Evolutionary conservation across 225 moss, liverwort and hornwort genomes (phyloP).

Genomic region (Sphagnum tenellum): DNA sequence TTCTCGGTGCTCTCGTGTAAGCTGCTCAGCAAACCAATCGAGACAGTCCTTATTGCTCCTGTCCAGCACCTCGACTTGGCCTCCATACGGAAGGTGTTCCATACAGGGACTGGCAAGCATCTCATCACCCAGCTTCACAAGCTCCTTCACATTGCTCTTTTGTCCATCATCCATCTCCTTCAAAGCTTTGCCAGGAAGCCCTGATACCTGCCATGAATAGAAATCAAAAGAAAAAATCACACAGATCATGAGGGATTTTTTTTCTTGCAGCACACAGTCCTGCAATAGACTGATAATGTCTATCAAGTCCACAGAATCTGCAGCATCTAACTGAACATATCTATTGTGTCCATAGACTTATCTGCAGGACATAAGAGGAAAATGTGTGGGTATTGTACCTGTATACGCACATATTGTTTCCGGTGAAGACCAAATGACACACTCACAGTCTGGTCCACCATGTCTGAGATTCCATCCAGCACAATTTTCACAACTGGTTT

Average conservation of each 20-base stretch:
- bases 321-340: too few relatives aligned
- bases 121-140: slow-evolving; percentile 69
- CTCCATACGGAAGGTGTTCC: slow-evolving; percentile 87
- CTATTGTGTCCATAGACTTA: too few relatives aligned
- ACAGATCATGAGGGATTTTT: too few relatives aligned
- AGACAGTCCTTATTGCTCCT: slow-evolving; percentile 63
- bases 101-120: slow-evolving; percentile 51
- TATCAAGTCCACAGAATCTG: too few relatives aligned
- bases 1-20: slow-evolving; percentile 46
- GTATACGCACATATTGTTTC: slow-evolving; percentile 69
- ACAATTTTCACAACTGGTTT: slow-evolving; percentile 78
- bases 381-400: slow-evolving; percentile 24
- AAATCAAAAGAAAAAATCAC: too few relatives aligned
- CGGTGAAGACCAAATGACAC: slow-evolving; percentile 72
- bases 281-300: too few relatives aligned
- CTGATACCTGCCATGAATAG: slow-evolving; percentile 35
- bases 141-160: slow-evolving; percentile 29
- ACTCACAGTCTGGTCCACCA: slow-evolving; percentile 90
- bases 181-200: slow-evolving; percentile 60
- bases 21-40: slow-evolving; percentile 92
- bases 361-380: too few relatives aligned
- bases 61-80: slow-evolving; percentile 42
- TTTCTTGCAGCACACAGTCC: too few relatives aligned
- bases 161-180: slow-evolving; percentile 48
- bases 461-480: slow-evolving; percentile 76